phyloP scores from a whole-genome alignment of 2,329 filamentous ascomycete genomes.

The Ilyonectria mors-panacis region DNA sequence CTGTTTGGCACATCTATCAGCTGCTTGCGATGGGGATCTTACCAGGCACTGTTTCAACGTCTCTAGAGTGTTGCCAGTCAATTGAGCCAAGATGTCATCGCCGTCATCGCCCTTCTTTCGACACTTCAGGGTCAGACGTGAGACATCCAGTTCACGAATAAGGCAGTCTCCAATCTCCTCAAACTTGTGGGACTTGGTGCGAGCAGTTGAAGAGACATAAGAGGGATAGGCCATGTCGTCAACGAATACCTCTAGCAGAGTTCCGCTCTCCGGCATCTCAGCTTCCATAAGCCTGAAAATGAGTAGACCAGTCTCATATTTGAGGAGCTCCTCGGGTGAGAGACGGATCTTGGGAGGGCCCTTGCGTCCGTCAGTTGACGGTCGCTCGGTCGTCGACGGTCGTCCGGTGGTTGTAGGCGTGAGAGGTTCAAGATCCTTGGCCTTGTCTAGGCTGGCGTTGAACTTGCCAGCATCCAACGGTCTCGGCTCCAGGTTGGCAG shows the following conservation, averaged over 20 bases:
- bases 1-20: neutral
- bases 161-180: slow-evolving; percentile 97
- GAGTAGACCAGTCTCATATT: slow-evolving; percentile 91
- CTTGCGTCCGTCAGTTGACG: slow-evolving; percentile 62
- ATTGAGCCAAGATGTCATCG: slow-evolving; percentile 83
- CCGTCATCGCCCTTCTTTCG: slow-evolving; percentile 84
- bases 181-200: slow-evolving; percentile 78
- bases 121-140: slow-evolving; percentile 89
- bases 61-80: slow-evolving; percentile 87
- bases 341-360: slow-evolving; percentile 83
- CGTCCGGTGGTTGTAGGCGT: slow-evolving; percentile 61
- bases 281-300: slow-evolving; percentile 96
- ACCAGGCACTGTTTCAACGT: slow-evolving; percentile 91
- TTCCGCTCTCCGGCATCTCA: slow-evolving; percentile 82
- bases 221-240: slow-evolving; percentile 96
- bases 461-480: slow-evolving; percentile 60
- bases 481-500: slow-evolving; percentile 31
- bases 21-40: slow-evolving; percentile 54
- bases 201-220: slow-evolving; percentile 85
- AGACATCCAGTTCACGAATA: slow-evolving; percentile 97
- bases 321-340: slow-evolving; percentile 82
- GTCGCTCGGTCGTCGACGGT: slow-evolving; percentile 56
- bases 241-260: slow-evolving; percentile 88
- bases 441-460: slow-evolving; percentile 55
- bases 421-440: slow-evolving; percentile 41